Percentiles rank a stretch among this genome's conserved stretches.
phyloP scores from a whole-genome alignment of 139 green algal species.

The Tetraselmis striata region DNA sequence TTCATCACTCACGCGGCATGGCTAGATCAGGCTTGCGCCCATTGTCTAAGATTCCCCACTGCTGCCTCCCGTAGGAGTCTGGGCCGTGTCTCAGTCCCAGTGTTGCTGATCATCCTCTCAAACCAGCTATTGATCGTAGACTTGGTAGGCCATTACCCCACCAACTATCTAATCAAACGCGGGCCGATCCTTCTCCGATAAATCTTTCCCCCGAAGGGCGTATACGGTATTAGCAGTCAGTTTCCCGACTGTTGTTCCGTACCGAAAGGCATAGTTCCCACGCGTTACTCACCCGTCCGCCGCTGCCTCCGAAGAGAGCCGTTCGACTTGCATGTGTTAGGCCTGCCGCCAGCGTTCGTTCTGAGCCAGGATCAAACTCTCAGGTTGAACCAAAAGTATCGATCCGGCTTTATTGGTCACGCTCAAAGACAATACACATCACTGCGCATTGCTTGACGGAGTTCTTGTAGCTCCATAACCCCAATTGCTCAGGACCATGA shows the following conservation, averaged over 20 bases:
- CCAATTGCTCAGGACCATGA: no score
- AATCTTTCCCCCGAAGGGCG: constrained; percentile 21
- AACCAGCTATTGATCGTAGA: constrained; percentile 26
- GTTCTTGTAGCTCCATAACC: no score
- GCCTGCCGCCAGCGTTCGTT: constrained; percentile 49
- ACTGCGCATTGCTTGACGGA: no score
- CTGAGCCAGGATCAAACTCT: constrained; percentile 54
- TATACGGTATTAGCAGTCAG: no score
- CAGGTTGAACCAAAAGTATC: no score
- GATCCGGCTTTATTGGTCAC: no score
- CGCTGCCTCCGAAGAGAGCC: constrained; percentile 13
- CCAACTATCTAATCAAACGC: constrained; percentile 45
- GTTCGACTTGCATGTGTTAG: constrained; percentile 53
- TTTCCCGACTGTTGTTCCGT: no score
- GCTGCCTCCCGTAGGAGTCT: constrained; percentile 22
- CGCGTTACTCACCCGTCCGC: no score
- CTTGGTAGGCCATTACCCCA: constrained; percentile 47
- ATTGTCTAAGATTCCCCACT: constrained; percentile 16
- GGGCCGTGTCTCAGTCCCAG: constrained; percentile 23
- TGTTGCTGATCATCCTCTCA: constrained; percentile 25
- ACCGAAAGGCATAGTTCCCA: constrained; percentile 26
- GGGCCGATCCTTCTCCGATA: constrained; percentile 29
- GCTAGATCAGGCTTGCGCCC: no score
- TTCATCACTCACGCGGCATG: constrained; percentile 18
- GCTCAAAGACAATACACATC: no score